Evolutionary conservation across 108 stramenopile genomes (phyloP).

Genomic region (Cyclotella baltica): DNA sequence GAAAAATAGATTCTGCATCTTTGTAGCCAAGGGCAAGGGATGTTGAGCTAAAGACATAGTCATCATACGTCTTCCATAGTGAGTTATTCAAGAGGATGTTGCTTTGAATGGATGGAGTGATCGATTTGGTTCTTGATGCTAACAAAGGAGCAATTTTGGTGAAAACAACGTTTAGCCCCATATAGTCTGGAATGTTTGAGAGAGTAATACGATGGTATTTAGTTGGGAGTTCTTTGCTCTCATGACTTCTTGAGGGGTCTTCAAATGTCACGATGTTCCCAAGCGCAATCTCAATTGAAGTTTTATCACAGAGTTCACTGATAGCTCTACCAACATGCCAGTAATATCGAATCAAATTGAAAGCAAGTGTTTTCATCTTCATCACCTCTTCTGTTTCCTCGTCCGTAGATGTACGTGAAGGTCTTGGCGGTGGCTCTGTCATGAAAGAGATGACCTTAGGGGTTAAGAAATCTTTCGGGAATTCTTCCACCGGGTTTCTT

Average conservation of each 20-base stretch:
- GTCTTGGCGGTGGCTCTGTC: conserved; percentile 15
- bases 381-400: neutral
- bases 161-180: conserved; percentile 14
- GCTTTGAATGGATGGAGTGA: conserved; percentile 22
- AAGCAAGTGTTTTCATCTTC: conserved; percentile 6
- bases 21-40: conserved; percentile 3
- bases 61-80: conserved; percentile 34
- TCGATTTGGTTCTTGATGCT: conserved; percentile 13
- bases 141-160: conserved; percentile 18
- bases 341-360: conserved; percentile 29
- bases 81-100: conserved; percentile 31
- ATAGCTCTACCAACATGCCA: conserved; percentile 26
- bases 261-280: conserved; percentile 30
- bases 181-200: conserved; percentile 35
- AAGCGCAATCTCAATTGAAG: conserved; percentile 10
- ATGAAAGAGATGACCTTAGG: conserved; percentile 21
- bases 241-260: neutral
- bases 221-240: too few relatives aligned
- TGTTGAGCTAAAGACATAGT: conserved; percentile 29
- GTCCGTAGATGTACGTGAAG: neutral
- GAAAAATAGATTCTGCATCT: conserved; percentile 19
- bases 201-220: conserved; percentile 32
- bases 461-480: conserved; percentile 14
- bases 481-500: conserved; percentile 10
- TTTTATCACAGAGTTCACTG: conserved; percentile 7